phyloP scores from a whole-genome alignment of 2,329 filamentous ascomycete genomes.

The Laburnicola sp. region DNA sequence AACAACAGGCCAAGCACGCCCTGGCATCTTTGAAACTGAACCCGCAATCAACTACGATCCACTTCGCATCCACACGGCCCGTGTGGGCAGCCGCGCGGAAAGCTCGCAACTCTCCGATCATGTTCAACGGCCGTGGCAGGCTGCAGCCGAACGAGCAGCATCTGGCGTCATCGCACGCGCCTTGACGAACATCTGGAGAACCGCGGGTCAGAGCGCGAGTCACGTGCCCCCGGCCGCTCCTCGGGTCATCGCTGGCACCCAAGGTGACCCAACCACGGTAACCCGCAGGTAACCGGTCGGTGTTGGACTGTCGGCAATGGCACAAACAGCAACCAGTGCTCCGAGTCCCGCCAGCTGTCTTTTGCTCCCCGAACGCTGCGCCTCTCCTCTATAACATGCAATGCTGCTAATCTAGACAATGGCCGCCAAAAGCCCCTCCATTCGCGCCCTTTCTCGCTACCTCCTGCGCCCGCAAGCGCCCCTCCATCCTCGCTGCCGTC shows the following conservation, averaged over 20 bases:
- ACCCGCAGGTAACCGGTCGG: conserved; percentile 5
- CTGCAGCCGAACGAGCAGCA: neutral
- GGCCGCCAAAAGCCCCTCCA: conserved; percentile 34
- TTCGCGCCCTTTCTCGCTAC: conserved; percentile 36
- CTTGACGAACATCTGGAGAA: neutral
- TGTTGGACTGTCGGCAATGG: conserved; percentile 4
- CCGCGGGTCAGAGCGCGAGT: neutral
- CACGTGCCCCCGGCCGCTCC: neutral
- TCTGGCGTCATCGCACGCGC: conserved; percentile 1
- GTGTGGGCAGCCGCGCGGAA: no score
- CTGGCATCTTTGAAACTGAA: no score
- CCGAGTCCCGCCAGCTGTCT: neutral
- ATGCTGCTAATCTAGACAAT: conserved; percentile 18
- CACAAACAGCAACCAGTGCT: neutral
- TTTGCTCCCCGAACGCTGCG: neutral
- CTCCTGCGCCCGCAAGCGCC: conserved; percentile 35
- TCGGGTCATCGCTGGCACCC: neutral
- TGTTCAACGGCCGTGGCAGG: neutral
- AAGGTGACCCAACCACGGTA: neutral
- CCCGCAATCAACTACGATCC: no score
- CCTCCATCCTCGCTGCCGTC: conserved; percentile 27
- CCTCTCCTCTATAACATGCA: conserved; percentile 4
- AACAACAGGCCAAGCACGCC: neutral
- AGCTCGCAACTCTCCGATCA: no score
- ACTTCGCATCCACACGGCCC: no score